These are phyloP conservation scores for Xanthoconium separans DNA, from an alignment of 1,284 basidiomycete genomes.

Conservation along the genomic window DNA sequence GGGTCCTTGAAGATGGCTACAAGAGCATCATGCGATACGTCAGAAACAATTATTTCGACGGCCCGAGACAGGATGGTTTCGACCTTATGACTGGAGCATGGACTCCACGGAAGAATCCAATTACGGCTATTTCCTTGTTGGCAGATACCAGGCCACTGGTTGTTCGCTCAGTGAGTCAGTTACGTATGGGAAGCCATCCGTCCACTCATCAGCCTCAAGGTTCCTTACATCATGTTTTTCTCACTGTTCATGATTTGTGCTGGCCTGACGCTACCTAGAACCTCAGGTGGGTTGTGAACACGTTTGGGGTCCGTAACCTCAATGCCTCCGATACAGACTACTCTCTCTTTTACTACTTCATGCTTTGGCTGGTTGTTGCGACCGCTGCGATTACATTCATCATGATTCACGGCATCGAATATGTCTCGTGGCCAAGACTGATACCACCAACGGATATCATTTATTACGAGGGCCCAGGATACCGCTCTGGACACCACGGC, in stretches of 20 bases:
- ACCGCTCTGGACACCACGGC: constrained; percentile 74
- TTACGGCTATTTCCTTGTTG: constrained; percentile 64
- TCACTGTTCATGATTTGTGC: constrained; percentile 86
- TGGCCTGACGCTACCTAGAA: constrained; percentile 78
- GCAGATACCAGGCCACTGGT: constrained; percentile 78
- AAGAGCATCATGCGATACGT: constrained; percentile 89
- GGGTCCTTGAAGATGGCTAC: constrained; percentile 82
- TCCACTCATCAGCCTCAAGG: constrained; percentile 43
- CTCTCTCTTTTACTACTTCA: constrained; percentile 77
- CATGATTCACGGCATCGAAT: constrained; percentile 77
- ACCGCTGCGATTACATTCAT: constrained; percentile 67
- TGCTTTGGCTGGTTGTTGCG: constrained; percentile 74
- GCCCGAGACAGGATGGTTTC: constrained; percentile 88
- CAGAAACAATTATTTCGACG: constrained; percentile 98
- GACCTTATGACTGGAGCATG: constrained; percentile 94
- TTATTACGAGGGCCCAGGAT: constrained; percentile 86
- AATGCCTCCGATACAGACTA: constrained; percentile 50
- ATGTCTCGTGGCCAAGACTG: constrained; percentile 94
- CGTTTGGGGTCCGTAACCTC: constrained; percentile 4
- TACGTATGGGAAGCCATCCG: not conserved
- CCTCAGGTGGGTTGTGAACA: constrained; percentile 63
- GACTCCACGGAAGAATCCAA: constrained; percentile 73
- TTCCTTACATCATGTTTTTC: constrained; percentile 83
- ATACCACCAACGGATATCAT: constrained; percentile 83
- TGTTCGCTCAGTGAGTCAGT: constrained; percentile 71